Percentiles rank a stretch among this genome's conserved stretches.
These are phyloP conservation scores for Pleurotus salmoneostramineus DNA, from an alignment of 768 basidiomycete genomes.

Conservation along the genomic window DNA sequence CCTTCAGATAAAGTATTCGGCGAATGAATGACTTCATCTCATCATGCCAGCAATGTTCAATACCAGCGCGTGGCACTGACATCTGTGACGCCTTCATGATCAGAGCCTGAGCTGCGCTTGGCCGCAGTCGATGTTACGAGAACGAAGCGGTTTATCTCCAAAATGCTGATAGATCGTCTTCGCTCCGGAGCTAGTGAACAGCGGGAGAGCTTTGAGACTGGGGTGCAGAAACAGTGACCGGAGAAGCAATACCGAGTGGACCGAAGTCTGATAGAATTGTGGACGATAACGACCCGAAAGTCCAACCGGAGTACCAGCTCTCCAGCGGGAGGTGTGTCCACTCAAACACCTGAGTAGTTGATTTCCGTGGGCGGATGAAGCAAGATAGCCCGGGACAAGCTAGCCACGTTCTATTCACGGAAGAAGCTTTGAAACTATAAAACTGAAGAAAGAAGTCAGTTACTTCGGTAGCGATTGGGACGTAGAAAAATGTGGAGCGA, in stretches of 20 bases:
- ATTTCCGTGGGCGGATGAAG: conserved; percentile 5
- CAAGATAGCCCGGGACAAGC: not conserved
- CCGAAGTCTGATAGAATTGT: not conserved
- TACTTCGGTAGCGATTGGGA: conserved; percentile 7
- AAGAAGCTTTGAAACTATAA: not conserved
- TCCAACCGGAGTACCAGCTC: not conserved
- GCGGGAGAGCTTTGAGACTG: not conserved
- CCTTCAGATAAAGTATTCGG: not conserved
- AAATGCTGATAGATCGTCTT: not conserved
- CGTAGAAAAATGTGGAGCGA: too few species aligned
- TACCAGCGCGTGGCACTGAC: not conserved
- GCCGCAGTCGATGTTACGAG: not conserved
- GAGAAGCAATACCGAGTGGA: not conserved
- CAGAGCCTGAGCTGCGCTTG: not conserved
- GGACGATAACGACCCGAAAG: not conserved
- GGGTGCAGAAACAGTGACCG: not conserved
- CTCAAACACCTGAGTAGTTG: not conserved
- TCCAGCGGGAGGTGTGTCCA: not conserved
- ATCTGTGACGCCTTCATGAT: not conserved
- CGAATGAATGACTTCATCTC: not conserved
- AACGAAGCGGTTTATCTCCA: not conserved
- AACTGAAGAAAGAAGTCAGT: not conserved
- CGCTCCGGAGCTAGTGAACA: not conserved
- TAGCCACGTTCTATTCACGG: not conserved
- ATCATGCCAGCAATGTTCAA: not conserved